These are phyloP conservation scores for Carpinus viminea DNA, from an alignment of 306 rosid genomes.

Conservation along the genomic window DNA sequence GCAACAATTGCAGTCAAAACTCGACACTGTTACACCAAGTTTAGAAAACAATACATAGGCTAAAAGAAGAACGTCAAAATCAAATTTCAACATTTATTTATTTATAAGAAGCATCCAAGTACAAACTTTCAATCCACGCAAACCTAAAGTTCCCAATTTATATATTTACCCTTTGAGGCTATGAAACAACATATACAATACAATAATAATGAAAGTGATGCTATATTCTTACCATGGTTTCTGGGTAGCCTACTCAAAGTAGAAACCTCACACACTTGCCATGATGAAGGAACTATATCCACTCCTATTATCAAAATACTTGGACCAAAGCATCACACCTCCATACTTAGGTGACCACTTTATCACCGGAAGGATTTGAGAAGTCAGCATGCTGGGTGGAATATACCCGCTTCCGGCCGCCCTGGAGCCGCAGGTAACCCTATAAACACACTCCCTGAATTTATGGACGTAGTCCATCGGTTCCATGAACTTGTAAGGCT, in stretches of 20 bases:
- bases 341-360: conserved; percentile 55
- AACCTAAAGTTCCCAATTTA: not conserved
- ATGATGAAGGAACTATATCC: conserved; percentile 54
- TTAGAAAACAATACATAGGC: no score
- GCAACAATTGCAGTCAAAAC: no score
- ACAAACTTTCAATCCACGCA: not conserved
- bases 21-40: no score
- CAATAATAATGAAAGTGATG: not conserved
- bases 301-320: conserved; percentile 44
- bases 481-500: conserved; percentile 61
- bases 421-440: conserved; percentile 62
- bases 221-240: not conserved
- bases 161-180: not conserved
- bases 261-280: conserved; percentile 39
- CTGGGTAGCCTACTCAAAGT: not conserved
- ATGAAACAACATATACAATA: not conserved
- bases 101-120: not conserved
- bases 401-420: conserved; percentile 71
- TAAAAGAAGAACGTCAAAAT: no score
- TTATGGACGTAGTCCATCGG: conserved; percentile 46
- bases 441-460: conserved; percentile 38
- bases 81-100: no score
- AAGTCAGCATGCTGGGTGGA: conserved; percentile 49
- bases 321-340: conserved; percentile 83
- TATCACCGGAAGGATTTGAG: conserved; percentile 56